phyloP scores from a whole-genome alignment of 2,329 filamentous ascomycete genomes.

The Fonsecaea pugnacius region DNA sequence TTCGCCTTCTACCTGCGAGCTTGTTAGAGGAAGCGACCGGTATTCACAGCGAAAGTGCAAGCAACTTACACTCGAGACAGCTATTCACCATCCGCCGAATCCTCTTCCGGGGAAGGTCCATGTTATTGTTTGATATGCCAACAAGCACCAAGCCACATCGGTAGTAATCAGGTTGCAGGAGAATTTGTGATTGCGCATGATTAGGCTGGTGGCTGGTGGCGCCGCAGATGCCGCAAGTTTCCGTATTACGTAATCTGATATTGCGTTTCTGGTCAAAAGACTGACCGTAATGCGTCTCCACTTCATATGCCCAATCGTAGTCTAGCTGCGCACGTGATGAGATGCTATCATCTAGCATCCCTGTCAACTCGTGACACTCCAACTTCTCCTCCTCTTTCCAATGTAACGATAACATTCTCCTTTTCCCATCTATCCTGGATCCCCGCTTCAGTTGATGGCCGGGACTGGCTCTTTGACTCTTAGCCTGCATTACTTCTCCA shows the following conservation, averaged over 20 bases:
- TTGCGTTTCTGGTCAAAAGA: neutral
- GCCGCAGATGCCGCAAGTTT: no score
- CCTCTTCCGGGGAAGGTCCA: conserved; percentile 18
- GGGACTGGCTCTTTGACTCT: conserved; percentile 3
- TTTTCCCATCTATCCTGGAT: conserved; percentile 18
- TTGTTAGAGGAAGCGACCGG: neutral
- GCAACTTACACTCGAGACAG: conserved; percentile 14
- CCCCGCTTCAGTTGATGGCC: conserved; percentile 17
- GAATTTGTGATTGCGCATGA: neutral
- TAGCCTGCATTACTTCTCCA: conserved; percentile 12
- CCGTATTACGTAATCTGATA: conserved; percentile 1
- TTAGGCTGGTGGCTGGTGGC: no score
- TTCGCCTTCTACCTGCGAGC: conserved; percentile 53
- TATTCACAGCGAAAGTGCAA: neutral
- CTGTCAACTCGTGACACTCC: conserved; percentile 5
- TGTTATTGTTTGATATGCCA: neutral
- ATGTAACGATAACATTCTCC: conserved; percentile 25
- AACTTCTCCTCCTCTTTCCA: conserved; percentile 26
- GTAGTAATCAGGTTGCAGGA: neutral
- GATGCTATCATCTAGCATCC: no score
- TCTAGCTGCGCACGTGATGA: no score
- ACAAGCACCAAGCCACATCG: neutral
- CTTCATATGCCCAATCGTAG: neutral
- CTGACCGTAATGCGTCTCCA: neutral
- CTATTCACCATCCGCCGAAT: conserved; percentile 16